Evolutionary conservation across 2,329 filamentous ascomycete genomes (phyloP), one percentile per base, ranked within the genome.

Genomic region (Aspergillus costaricaensis): DNA sequence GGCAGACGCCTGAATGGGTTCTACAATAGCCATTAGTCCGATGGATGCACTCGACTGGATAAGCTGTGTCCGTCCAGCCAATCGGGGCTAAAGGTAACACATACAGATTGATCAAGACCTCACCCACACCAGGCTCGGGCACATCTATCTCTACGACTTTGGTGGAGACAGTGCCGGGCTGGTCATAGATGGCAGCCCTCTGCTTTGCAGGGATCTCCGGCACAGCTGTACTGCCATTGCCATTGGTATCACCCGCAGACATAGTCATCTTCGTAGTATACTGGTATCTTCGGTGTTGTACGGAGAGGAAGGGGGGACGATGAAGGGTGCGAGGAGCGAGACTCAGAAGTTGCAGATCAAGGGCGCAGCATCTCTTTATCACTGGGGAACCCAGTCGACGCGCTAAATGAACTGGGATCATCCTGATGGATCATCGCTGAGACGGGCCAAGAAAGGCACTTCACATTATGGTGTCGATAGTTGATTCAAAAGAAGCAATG

Each of bases 1-100:
- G 86, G 74, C 86, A 89, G 49, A 89, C 86, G 53, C 87, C 87
- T 0, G 84, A 85, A 68, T 88, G 86, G 4, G 86, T 85, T 39
- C 82, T 83, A 59, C 25, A 54, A 5, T 21, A 38, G 57, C 36
- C 59, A 62, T 64, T 41, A 63, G 55, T 6, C 7, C n/a, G 14
- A 21, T n/a, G 47, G 12, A 32, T 15, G 3, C 17, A 9, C n/a
- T 9, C 2, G 9, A n/a, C 10, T 27, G 15, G 25, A 32, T 17
- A 12, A 3, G 10, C 48, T 4, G 17, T 23, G 21, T 17, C 19
- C n/a, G 21, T 17, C 19, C 12, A 5, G 15, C 15, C n/a, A 2
- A 17, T 12, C 3, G 21, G 21, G 8, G 30, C 15, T 19, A 9
- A 30, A 44, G 15, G 25, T 19, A 2, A 15, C n/a, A 12, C 68